Evolutionary conservation across 2,329 filamentous ascomycete species (phyloP), one percentile per base, ranked within the genome.

Genomic region (Endoconidiophora laricicola): DNA sequence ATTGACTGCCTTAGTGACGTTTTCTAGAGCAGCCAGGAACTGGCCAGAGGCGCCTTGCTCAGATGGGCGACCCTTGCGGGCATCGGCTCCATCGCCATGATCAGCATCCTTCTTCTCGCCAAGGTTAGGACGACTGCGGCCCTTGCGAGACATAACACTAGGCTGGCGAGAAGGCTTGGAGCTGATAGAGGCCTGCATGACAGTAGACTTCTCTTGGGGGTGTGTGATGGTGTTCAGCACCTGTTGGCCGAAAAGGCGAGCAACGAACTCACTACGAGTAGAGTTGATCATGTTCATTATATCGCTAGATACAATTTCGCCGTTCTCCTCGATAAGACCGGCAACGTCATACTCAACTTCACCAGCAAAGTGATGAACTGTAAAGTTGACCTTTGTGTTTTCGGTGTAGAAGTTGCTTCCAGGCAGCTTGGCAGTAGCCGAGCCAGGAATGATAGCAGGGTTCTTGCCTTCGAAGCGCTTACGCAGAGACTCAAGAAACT

Each of bases 391-490:
- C 0, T 83, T 73, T 0, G 77, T 73, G 64, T 93, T 93, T 54
- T 86, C 81, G 0, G 88, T 90, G 46, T 81, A 70, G 64, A 94
- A 94, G 63, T 94, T 94, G 67, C 84, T 91, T 47, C 88, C 87
- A 4, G 86, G 86, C 23, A 93, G 71, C 55, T 81, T 79, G 24
- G 84, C 76, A 1, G 79, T 88, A 1, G 85, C 70, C 44, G 80
- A 79, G 48, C 81, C 78, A 3, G 94, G 84, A 2, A 79, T 71
- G 53, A 98, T 94, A 23, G 90, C 85, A 1, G 86, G 80, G 60
- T 95, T 96, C 68, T 93, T 96, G 61, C 84, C 83, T 55, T 94
- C 85, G 59, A 98, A 98, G 6, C 91, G 82, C 69, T 91, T 94
- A 56, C 85, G 81, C 55, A 95, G 68, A 58, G 85, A 90, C 59